Evolutionary conservation across 1,284 basidiomycete genomes (phyloP).

Genomic region (Grifola frondosa): DNA sequence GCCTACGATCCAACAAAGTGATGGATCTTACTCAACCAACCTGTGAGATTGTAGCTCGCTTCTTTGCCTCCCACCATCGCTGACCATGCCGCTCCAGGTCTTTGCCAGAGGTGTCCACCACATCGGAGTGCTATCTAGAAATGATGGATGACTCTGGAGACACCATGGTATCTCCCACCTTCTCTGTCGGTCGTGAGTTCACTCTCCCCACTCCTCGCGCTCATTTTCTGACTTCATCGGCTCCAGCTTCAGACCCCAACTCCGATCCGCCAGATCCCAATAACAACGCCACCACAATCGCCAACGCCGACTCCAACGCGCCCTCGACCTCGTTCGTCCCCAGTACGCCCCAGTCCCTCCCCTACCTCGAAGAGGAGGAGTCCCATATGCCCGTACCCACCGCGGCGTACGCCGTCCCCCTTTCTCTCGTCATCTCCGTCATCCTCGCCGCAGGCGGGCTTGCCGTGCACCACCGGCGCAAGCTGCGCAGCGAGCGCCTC

Average conservation of each 20-base stretch:
- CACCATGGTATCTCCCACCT: slow-evolving; percentile 38
- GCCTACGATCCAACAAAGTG: slow-evolving; percentile 37
- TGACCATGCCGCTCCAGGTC: slow-evolving; percentile 22
- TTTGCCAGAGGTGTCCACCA: slow-evolving; percentile 33
- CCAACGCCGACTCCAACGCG: slow-evolving; percentile 1
- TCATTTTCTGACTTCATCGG: background rate
- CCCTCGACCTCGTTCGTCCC: slow-evolving; percentile 1
- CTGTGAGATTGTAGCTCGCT: slow-evolving; percentile 20
- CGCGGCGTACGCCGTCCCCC: slow-evolving; percentile 45
- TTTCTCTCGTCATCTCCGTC: slow-evolving; percentile 42
- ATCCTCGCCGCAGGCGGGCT: slow-evolving; percentile 38
- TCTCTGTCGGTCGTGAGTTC: slow-evolving; percentile 41
- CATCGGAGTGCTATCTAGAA: slow-evolving; percentile 33
- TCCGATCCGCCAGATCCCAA: slow-evolving; percentile 3
- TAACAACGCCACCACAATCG: slow-evolving; percentile 6
- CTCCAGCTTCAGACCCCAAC: background rate
- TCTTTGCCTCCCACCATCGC: background rate
- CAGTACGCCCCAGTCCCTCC: slow-evolving; percentile 12
- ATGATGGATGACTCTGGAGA: slow-evolving; percentile 43
- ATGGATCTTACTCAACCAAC: slow-evolving; percentile 31
- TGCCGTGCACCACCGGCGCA: slow-evolving; percentile 26
- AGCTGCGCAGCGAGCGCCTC: slow-evolving; percentile 26
- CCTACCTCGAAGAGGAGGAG: slow-evolving; percentile 30
- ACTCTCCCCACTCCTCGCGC: background rate
- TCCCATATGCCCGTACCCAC: slow-evolving; percentile 35